These are phyloP conservation scores for Vishniacozyma victoriae DNA, from an alignment of 768 basidiomycete species.

Conservation along the genomic window DNA sequence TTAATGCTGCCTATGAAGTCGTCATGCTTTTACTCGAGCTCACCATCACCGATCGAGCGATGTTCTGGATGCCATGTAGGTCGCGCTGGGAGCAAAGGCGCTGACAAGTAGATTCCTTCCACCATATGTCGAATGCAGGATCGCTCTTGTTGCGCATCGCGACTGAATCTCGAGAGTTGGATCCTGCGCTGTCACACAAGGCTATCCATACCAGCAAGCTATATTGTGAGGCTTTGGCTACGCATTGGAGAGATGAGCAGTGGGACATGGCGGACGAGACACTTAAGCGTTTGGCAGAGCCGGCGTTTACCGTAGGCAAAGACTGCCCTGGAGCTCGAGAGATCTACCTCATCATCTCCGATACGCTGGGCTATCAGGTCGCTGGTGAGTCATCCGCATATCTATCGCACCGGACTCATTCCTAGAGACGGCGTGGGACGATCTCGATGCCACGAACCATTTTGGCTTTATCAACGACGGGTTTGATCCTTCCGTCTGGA, in stretches of 20 bases:
- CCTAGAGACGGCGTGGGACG: conserved; percentile 5
- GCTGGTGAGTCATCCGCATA: neutral
- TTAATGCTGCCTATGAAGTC: neutral
- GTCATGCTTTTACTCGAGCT: neutral
- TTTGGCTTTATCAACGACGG: conserved; percentile 10
- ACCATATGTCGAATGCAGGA: neutral
- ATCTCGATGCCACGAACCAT: neutral
- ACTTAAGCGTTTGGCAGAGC: conserved; percentile 2
- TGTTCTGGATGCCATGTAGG: neutral
- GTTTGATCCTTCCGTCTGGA: conserved; percentile 13
- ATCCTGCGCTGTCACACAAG: neutral
- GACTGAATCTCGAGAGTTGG: neutral
- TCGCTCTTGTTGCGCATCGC: neutral
- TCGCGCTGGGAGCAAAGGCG: neutral
- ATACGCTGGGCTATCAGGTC: conserved; percentile 2
- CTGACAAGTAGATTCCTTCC: neutral
- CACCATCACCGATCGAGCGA: neutral
- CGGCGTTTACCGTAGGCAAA: conserved; percentile 8
- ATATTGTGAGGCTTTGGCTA: neutral
- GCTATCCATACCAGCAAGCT: neutral
- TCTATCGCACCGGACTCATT: neutral
- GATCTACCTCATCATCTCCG: conserved; percentile 6
- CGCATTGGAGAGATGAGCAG: neutral
- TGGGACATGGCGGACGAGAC: neutral
- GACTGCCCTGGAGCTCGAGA: conserved; percentile 5